phyloP scores from a whole-genome alignment of 148 eudicot species.

The Bassia scoparia region DNA sequence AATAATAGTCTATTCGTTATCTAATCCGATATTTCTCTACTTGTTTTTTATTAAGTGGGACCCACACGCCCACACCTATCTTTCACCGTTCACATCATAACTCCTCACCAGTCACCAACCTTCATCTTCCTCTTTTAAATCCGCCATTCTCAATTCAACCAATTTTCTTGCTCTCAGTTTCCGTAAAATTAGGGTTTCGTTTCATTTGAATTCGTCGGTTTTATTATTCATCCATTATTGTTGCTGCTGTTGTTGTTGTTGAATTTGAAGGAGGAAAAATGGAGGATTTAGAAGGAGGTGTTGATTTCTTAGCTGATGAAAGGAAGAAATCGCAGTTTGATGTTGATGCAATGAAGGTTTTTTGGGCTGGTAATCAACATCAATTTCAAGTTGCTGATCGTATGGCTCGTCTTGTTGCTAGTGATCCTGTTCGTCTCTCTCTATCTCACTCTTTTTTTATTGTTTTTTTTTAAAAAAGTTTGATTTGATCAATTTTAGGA shows the following conservation, averaged over 20 bases:
- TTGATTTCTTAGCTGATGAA: conserved; percentile 71
- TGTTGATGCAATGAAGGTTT: conserved; percentile 67
- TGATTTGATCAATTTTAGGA: not conserved
- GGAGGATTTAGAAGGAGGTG: conserved; percentile 34
- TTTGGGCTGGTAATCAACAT: conserved; percentile 75
- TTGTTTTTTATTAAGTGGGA: too few species aligned
- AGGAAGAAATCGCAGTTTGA: conserved; percentile 68
- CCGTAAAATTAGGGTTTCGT: too few species aligned
- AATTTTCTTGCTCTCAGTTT: too few species aligned
- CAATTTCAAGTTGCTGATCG: conserved; percentile 68
- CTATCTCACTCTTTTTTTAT: not conserved
- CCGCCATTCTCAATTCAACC: too few species aligned
- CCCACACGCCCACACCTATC: too few species aligned
- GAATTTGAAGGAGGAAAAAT: conserved; percentile 19
- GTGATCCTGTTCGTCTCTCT: conserved; percentile 64
- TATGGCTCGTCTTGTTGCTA: conserved; percentile 82
- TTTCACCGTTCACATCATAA: too few species aligned
- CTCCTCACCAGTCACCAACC: too few species aligned
- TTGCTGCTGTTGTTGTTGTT: not conserved
- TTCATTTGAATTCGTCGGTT: too few species aligned
- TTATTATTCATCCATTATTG: too few species aligned
- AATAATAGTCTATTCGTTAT: too few species aligned
- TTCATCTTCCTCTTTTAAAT: too few species aligned
- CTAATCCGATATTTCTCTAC: too few species aligned
- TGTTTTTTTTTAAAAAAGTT: not conserved